Evolutionary conservation across 352 stramenopile species (phyloP).

Genomic region (Phytophthora agathidicida): DNA sequence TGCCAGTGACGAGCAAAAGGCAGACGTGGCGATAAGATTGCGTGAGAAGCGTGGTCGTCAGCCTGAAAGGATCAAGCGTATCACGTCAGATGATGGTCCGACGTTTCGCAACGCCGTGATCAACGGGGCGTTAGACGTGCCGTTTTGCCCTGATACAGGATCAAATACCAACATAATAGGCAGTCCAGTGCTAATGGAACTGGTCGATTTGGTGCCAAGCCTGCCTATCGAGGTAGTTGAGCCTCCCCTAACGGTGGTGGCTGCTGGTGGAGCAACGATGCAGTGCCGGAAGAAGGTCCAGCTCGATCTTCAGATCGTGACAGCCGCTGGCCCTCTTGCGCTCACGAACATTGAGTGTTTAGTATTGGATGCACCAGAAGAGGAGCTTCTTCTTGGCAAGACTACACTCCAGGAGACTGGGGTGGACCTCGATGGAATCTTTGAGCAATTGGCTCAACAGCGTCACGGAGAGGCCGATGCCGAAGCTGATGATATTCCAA

Average conservation of each 20-base stretch:
- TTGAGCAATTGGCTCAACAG: constrained; percentile 20
- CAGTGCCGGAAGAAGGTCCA: constrained; percentile 6
- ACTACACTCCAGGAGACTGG: constrained; percentile 10
- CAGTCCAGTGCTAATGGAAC: neutral
- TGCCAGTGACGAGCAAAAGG: constrained; percentile 9
- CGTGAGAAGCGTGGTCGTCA: neutral
- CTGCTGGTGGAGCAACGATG: constrained; percentile 1
- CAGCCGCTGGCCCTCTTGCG: neutral
- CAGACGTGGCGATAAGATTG: neutral
- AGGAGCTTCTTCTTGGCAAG: neutral
- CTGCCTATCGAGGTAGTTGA: neutral
- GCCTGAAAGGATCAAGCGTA: neutral
- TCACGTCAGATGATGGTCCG: constrained; percentile 1
- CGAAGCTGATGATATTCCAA: constrained; percentile 8
- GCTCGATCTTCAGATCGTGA: constrained; percentile 9
- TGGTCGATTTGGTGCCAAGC: neutral
- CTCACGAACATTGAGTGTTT: constrained; percentile 13
- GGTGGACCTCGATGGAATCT: constrained; percentile 3
- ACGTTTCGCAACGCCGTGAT: neutral
- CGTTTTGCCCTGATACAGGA: constrained; percentile 1
- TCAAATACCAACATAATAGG: constrained; percentile 16
- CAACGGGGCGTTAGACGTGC: constrained; percentile 1
- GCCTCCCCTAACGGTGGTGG: neutral
- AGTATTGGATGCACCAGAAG: constrained; percentile 9
- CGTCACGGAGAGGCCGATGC: neutral